Evolutionary conservation across 2,329 filamentous ascomycete species (phyloP), one percentile per base, ranked within the genome.

Genomic region (Pleurostoma richardsiae): DNA sequence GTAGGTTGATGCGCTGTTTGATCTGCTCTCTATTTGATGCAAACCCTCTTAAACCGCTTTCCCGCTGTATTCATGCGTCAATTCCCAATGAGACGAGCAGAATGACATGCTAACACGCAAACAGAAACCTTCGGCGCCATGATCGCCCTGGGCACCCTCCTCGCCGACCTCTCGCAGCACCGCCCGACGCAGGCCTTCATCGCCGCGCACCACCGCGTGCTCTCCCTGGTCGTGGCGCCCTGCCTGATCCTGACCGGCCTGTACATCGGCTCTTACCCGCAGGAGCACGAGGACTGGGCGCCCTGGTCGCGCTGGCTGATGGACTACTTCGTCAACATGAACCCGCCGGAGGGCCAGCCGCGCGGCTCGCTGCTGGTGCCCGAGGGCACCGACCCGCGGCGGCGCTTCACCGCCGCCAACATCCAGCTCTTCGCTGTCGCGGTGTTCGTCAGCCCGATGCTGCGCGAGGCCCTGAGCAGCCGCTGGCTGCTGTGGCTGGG

Each of bases 81-180:
- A 19, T 19, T 19, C 19, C 19, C 19, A 19, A 19, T 19, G 19
- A 19, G 19, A 19, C 19, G 19, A 19, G 19, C 19, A 19, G 19
- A 19, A 19, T 19, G 19, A 2, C 33, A n/a, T 8, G n/a, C 33
- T 36, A 36, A 36, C 33, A 2, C 33, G 8, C n/a, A n/a, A n/a
- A 42, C 44, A 76, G 74, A 79, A 67, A 79, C 74, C 0, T 77
- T 79, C 51, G 73, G 74, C 49, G 68, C 71, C 48, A 73, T 76
- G 56, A 71, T 75, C 39, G 63, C 74, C 19, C 76, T 71, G 47
- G 74, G 74, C 33, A 73, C 76, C 48, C 65, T 78, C 43, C 66
- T 79, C 33, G 73, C 70, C 54, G 74, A 78, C 50, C 60, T 77
- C 30, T 69, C 73, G 5, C 71, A 74, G 49, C 65, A 74, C 50